These are phyloP conservation scores for Candida berthetii DNA, from an alignment of 805 yeast species.

Conservation along the genomic window DNA sequence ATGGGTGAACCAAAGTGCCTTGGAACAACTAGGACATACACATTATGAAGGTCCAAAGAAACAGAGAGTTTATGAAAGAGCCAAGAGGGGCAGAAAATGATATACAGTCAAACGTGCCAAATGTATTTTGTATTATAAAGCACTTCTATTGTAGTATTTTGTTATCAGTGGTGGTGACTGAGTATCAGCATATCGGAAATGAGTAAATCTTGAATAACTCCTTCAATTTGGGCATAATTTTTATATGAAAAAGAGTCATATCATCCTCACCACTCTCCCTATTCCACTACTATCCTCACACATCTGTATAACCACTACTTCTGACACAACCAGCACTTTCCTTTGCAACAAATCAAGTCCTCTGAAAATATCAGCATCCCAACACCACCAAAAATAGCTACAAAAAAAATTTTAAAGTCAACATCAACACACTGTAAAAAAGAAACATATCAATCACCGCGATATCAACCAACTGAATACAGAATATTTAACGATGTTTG, in stretches of 20 bases:
- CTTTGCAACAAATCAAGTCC: not conserved
- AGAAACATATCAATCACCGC: not conserved
- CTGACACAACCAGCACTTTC: too few relatives aligned
- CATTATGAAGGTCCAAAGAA: constrained; percentile 44
- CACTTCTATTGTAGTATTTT: too few relatives aligned
- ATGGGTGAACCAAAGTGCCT: constrained; percentile 59
- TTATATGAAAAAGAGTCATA: too few relatives aligned
- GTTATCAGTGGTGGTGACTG: too few relatives aligned
- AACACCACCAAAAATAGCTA: not conserved
- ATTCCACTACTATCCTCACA: too few relatives aligned
- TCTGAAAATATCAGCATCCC: not conserved
- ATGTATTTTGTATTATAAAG: not conserved
- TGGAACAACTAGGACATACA: constrained; percentile 41
- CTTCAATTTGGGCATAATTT: too few relatives aligned
- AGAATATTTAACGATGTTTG: not conserved
- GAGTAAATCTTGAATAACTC: too few relatives aligned
- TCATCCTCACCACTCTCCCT: too few relatives aligned
- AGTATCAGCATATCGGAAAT: too few relatives aligned
- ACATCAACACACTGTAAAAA: too few relatives aligned
- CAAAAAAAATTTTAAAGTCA: not conserved
- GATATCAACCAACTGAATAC: not conserved
- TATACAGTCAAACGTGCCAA: not conserved
- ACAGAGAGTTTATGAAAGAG: not conserved
- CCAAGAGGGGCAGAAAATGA: constrained; percentile 6
- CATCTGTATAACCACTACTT: too few relatives aligned